These are phyloP conservation scores for Lepidium aucheri DNA, from an alignment of 345 rosid genomes.

Conservation along the genomic window DNA sequence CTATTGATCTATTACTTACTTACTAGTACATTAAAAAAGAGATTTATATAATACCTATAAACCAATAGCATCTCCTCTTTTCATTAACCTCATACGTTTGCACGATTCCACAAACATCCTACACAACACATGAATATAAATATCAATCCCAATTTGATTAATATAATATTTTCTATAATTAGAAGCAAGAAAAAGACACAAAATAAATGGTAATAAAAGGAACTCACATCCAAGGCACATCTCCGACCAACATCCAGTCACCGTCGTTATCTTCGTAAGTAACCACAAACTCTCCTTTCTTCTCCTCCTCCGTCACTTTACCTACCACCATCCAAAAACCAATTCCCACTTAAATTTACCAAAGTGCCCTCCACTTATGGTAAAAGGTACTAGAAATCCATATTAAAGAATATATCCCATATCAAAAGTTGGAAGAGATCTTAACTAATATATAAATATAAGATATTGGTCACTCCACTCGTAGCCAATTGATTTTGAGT, in stretches of 20 bases:
- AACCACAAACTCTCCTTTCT: slow-evolving; percentile 42
- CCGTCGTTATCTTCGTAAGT: slow-evolving; percentile 80
- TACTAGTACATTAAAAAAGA: too few species aligned
- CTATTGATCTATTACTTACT: too few species aligned
- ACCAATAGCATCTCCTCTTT: slow-evolving; percentile 43
- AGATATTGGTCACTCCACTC: too few species aligned
- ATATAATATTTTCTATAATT: too few species aligned
- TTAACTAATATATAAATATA: too few species aligned
- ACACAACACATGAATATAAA: background rate
- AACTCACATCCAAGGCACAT: slow-evolving; percentile 88
- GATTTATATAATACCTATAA: background rate
- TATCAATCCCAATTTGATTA: background rate
- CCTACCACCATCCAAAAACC: slow-evolving; percentile 20
- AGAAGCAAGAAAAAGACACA: background rate
- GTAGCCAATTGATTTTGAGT: too few species aligned
- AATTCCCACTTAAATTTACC: background rate
- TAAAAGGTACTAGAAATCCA: too few species aligned
- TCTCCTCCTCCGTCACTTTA: slow-evolving; percentile 13
- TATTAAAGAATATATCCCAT: too few species aligned
- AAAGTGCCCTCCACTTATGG: background rate
- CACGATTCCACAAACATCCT: slow-evolving; percentile 73
- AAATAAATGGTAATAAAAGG: background rate
- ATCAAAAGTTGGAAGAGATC: too few species aligned
- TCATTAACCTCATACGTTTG: slow-evolving; percentile 66
- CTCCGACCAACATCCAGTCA: slow-evolving; percentile 88